Evolutionary conservation across 495 filamentous ascomycete genomes (phyloP).

Genomic region (Tirmania nivea): DNA sequence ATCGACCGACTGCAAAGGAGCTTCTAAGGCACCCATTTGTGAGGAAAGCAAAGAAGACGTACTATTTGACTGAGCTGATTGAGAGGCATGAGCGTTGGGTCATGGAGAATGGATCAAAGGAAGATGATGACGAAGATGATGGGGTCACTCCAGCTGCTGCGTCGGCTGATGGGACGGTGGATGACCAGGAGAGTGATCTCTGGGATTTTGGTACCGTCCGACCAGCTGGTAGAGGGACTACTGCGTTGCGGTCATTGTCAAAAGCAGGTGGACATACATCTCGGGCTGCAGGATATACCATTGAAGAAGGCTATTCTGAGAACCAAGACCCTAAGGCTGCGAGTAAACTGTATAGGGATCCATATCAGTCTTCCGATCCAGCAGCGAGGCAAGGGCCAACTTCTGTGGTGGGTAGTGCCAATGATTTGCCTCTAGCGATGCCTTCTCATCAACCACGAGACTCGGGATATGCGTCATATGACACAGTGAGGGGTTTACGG

Average conservation of each 20-base stretch:
- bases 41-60: slow-evolving; percentile 66
- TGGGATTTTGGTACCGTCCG: slow-evolving; percentile 99
- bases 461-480: slow-evolving; percentile 17
- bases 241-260: slow-evolving; percentile 15
- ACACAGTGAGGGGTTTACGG: slow-evolving; percentile 14
- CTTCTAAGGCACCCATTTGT: slow-evolving; percentile 83
- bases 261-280: slow-evolving; percentile 13
- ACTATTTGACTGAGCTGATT: slow-evolving; percentile 62
- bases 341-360: background rate
- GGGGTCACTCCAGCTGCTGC: background rate
- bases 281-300: background rate
- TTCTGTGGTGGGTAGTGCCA: background rate
- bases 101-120: slow-evolving; percentile 41
- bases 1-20: slow-evolving; percentile 65
- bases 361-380: background rate
- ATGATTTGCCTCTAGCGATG: slow-evolving; percentile 6
- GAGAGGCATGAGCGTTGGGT: slow-evolving; percentile 30
- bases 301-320: slow-evolving; percentile 10
- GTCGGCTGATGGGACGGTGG: slow-evolving; percentile 45
- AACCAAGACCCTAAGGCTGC: background rate
- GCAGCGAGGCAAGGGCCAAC: background rate
- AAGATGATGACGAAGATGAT: slow-evolving; percentile 41
- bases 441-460: slow-evolving; percentile 15
- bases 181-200: slow-evolving; percentile 47
- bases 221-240: slow-evolving; percentile 23